phyloP scores from a whole-genome alignment of 202 grass and related monocot genomes.

The Musa balbisiana region DNA sequence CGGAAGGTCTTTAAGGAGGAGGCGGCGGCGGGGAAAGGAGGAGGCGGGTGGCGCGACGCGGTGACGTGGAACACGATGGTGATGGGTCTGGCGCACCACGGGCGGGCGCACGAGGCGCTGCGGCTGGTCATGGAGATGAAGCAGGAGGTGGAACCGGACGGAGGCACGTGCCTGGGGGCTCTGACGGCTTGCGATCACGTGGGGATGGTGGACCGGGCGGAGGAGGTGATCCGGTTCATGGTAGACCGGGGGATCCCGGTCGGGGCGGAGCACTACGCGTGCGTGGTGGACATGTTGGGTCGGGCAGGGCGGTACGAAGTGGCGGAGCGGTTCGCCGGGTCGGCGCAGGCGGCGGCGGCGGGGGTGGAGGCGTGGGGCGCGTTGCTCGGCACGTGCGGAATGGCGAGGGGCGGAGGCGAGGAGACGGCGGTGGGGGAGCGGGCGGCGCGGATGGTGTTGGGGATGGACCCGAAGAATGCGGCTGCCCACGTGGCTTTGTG shows the following conservation, averaged over 20 bases:
- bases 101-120: constrained; percentile 7
- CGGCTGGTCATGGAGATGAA: constrained; percentile 7
- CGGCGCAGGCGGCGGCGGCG: not conserved
- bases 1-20: not conserved
- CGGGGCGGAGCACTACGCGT: constrained; percentile 1
- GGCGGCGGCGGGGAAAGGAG: not conserved
- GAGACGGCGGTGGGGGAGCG: not conserved
- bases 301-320: constrained; percentile 3
- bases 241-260: not conserved
- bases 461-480: not conserved
- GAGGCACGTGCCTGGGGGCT: constrained; percentile 9
- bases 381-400: constrained; percentile 4
- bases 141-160: not conserved
- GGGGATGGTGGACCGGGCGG: constrained; percentile 13
- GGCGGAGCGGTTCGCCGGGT: constrained; percentile 2
- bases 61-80: constrained; percentile 16
- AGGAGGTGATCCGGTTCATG: constrained; percentile 11
- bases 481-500: not conserved
- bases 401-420: not conserved
- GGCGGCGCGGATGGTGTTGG: not conserved
- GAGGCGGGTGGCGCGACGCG: not conserved
- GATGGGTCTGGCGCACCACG: constrained; percentile 7
- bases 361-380: not conserved
- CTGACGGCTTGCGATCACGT: constrained; percentile 10
- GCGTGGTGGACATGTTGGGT: constrained; percentile 12